phyloP scores from a whole-genome alignment of 768 basidiomycete species.

The Podaxis sp. region DNA sequence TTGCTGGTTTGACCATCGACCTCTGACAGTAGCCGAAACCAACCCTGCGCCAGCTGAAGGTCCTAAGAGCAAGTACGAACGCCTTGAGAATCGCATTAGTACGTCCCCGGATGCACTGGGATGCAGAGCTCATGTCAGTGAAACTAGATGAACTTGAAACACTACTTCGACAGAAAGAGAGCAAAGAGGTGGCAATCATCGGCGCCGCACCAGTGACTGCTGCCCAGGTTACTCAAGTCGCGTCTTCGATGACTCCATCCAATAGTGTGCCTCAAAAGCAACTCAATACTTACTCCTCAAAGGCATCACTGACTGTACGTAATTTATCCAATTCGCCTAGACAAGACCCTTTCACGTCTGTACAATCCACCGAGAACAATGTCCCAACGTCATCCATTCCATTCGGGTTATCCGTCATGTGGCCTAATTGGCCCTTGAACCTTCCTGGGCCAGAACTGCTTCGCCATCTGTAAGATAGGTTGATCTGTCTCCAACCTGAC shows the following conservation, averaged over 20 bases:
- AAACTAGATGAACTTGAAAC: slow-evolving; percentile 61
- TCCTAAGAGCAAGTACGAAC: slow-evolving; percentile 59
- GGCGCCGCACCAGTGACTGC: not conserved
- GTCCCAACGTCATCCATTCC: slow-evolving; percentile 16
- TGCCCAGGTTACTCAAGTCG: not conserved
- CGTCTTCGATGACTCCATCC: not conserved
- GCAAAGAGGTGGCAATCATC: not conserved
- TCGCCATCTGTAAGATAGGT: slow-evolving; percentile 56
- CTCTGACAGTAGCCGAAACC: slow-evolving; percentile 34
- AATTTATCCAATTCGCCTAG: slow-evolving; percentile 23
- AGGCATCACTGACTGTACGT: slow-evolving; percentile 12
- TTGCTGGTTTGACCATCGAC: not conserved
- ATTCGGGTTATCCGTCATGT: slow-evolving; percentile 36
- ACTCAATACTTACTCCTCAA: not conserved
- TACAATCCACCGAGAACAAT: slow-evolving; percentile 11
- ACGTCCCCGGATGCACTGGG: slow-evolving; percentile 20
- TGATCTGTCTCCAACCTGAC: not conserved
- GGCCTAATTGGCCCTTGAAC: slow-evolving; percentile 58
- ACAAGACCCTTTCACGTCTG: slow-evolving; percentile 14
- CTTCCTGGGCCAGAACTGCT: slow-evolving; percentile 61
- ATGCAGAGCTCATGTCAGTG: not conserved
- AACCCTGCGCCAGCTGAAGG: slow-evolving; percentile 35
- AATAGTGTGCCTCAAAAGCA: not conserved
- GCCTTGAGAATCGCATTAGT: slow-evolving; percentile 68
- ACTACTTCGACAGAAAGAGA: slow-evolving; percentile 57